Conservation (phyloP, 805 yeast species). For the Sugiyamaella floridensis region DNA sequence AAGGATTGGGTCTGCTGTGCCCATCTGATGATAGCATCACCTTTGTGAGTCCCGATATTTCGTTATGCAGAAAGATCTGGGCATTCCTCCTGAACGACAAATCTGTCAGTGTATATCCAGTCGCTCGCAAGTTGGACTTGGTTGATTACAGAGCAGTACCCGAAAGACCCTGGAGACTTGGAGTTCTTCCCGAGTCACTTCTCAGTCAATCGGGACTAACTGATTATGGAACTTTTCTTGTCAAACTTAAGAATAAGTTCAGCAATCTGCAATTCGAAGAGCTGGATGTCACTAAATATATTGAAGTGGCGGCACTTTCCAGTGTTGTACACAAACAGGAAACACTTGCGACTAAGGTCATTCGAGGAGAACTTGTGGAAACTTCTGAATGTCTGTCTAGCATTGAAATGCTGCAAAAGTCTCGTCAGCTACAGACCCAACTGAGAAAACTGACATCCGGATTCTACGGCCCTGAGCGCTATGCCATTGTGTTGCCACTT, state of each 20-base stretch:
- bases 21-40: constrained; percentile 17
- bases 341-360: background rate
- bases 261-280: background rate
- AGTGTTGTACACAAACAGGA: background rate
- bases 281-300: background rate
- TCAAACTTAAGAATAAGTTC: no score
- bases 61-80: constrained; percentile 21
- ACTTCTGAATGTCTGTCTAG: background rate
- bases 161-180: background rate
- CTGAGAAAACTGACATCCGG: background rate
- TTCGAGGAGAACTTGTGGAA: background rate
- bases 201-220: background rate
- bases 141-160: background rate
- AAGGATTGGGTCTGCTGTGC: constrained; percentile 13
- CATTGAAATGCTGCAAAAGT: background rate
- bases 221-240: background rate
- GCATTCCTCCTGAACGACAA: constrained; percentile 6
- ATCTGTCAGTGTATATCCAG: background rate
- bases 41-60: constrained; percentile 12
- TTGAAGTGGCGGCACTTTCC: background rate
- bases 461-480: background rate
- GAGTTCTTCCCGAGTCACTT: background rate
- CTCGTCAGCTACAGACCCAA: background rate
- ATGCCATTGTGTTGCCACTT: background rate
- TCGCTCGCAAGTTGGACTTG: no score